Conservation (phyloP, 1,139 yeast genomes). For the Pichia sp. region DNA sequence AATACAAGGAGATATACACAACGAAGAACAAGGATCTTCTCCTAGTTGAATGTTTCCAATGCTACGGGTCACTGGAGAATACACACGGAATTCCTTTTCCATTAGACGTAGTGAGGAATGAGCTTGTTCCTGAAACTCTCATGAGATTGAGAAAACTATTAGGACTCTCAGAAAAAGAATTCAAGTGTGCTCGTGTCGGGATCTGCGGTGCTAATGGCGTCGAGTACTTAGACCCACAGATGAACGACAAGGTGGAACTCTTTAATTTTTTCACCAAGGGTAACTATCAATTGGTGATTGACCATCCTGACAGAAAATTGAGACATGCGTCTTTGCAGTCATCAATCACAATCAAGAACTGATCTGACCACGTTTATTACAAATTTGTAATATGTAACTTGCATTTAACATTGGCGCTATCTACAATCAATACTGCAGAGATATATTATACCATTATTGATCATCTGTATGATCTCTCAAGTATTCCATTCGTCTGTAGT, state of each 20-base stretch:
- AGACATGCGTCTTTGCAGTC: slow-evolving; percentile 46
- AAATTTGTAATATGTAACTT: too few relatives aligned
- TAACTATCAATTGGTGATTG: slow-evolving; percentile 53
- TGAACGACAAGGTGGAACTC: slow-evolving; percentile 34
- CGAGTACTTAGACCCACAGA: neutral
- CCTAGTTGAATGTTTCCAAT: slow-evolving; percentile 57
- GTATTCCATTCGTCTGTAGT: slow-evolving; percentile 30
- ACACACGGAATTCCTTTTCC: slow-evolving; percentile 88
- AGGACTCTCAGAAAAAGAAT: slow-evolving; percentile 75
- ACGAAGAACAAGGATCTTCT: slow-evolving; percentile 13
- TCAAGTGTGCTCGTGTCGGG: slow-evolving; percentile 66
- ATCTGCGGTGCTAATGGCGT: slow-evolving; percentile 18
- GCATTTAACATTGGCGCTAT: too few relatives aligned
- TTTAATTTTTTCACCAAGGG: slow-evolving; percentile 40
- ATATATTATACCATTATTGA: neutral
- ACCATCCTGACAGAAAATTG: slow-evolving; percentile 72
- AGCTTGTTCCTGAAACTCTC: slow-evolving; percentile 57
- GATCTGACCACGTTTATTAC: too few relatives aligned
- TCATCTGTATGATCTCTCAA: slow-evolving; percentile 11
- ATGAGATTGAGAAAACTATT: slow-evolving; percentile 57
- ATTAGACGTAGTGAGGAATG: slow-evolving; percentile 60
- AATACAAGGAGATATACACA: slow-evolving; percentile 24
- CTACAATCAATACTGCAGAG: too few relatives aligned
- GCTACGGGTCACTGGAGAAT: slow-evolving; percentile 59
- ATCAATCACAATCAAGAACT: slow-evolving; percentile 48